Conservation (phyloP, 2,329 filamentous ascomycete genomes). For the Alternaria novae-zelandiae region DNA sequence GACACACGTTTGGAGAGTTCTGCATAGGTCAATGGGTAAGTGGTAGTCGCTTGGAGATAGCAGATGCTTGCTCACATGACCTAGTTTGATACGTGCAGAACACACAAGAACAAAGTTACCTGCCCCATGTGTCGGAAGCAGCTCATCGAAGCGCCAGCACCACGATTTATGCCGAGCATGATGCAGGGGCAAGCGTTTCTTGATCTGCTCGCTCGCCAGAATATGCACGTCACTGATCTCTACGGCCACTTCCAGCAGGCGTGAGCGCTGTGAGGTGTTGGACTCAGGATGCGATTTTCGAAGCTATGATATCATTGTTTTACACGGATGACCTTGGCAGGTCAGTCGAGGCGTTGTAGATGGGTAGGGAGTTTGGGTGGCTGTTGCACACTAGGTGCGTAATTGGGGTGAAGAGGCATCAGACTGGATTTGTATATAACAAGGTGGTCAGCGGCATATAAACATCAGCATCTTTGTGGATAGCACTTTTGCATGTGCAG, state of each 20-base stretch:
- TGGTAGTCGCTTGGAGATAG: background rate
- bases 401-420: background rate
- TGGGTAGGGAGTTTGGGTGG: conserved; percentile 5
- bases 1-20: conserved; percentile 45
- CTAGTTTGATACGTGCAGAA: conserved; percentile 39
- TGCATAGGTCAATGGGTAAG: conserved; percentile 45
- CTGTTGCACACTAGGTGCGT: background rate
- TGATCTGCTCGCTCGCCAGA: conserved; percentile 26
- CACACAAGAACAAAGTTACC: conserved; percentile 46
- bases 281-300: background rate
- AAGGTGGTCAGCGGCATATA: background rate
- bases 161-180: conserved; percentile 14
- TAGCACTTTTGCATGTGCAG: conserved; percentile 1
- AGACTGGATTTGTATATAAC: conserved; percentile 9
- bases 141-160: conserved; percentile 33
- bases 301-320: conserved; percentile 25
- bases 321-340: conserved; percentile 12
- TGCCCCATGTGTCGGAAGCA: conserved; percentile 48
- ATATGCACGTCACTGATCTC: conserved; percentile 24
- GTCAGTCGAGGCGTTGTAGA: conserved; percentile 13
- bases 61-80: background rate
- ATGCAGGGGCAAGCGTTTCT: conserved; percentile 23
- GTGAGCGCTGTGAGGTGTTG: background rate
- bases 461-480: background rate
- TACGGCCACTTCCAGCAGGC: conserved; percentile 24